Percentiles rank a stretch among this genome's conserved stretches.
phyloP scores from a whole-genome alignment of 2,329 filamentous ascomycete genomes.

The Huntiella moniliformis region DNA sequence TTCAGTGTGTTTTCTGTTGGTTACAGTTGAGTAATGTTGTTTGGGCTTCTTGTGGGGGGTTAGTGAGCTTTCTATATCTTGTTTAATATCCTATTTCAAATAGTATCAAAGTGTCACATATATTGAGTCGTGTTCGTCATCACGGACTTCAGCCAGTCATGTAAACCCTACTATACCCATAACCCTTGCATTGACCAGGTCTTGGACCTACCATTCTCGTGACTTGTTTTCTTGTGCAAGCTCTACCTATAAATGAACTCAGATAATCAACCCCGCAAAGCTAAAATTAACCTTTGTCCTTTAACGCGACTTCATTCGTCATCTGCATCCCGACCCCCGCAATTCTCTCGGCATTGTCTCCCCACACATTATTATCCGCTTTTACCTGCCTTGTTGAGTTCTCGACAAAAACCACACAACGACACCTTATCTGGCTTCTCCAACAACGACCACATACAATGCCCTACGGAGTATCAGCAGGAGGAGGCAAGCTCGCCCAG shows the following conservation, averaged over 20 bases:
- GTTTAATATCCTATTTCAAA: not conserved
- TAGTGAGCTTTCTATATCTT: not conserved
- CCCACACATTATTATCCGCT: not conserved
- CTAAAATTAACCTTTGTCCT: too few relatives aligned
- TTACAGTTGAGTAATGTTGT: not conserved
- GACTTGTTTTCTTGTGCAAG: too few relatives aligned
- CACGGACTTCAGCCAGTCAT: too few relatives aligned
- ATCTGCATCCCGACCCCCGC: too few relatives aligned
- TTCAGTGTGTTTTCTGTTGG: not conserved
- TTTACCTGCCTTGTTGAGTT: constrained; percentile 3
- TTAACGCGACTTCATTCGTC: too few relatives aligned
- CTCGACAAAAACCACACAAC: not conserved
- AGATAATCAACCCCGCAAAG: too few relatives aligned
- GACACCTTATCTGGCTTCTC: not conserved
- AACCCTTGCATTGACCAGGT: too few relatives aligned
- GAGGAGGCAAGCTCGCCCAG: constrained; percentile 7
- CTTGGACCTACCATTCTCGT: too few relatives aligned
- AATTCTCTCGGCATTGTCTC: too few relatives aligned
- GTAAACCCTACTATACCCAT: too few relatives aligned
- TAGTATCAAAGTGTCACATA: not conserved
- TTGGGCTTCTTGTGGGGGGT: not conserved
- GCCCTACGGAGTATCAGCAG: constrained; percentile 8
- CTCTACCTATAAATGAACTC: too few relatives aligned
- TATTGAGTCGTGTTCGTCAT: not conserved
- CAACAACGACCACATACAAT: constrained; percentile 1